phyloP scores from a whole-genome alignment of 148 eudicot species.

The Rhododendron molle region DNA sequence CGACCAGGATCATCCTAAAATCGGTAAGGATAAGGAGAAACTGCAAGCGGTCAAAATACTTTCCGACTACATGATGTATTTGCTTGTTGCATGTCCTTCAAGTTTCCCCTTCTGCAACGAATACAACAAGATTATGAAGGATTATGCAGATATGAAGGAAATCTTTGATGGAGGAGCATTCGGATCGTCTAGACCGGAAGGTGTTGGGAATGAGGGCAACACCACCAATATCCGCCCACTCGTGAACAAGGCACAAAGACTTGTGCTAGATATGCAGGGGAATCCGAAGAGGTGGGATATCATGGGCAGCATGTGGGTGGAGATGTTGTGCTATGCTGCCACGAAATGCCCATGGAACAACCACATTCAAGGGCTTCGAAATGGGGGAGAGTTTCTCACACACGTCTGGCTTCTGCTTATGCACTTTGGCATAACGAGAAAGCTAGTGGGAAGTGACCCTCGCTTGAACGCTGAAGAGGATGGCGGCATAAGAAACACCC shows the following conservation, averaged over 20 bases:
- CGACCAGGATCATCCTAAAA: background rate
- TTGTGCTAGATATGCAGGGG: background rate
- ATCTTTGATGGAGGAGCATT: background rate
- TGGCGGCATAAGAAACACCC: too few species aligned
- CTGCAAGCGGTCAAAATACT: background rate
- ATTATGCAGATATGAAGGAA: background rate
- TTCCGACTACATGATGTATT: slow-evolving; percentile 5
- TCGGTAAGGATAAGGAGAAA: background rate
- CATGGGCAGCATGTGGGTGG: background rate
- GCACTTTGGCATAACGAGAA: background rate
- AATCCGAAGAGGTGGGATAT: background rate
- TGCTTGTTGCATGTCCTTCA: background rate
- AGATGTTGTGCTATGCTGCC: background rate
- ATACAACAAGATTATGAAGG: background rate
- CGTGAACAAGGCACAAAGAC: background rate
- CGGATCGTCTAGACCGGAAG: background rate
- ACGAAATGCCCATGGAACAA: background rate
- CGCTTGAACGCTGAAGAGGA: background rate
- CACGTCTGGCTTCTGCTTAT: background rate
- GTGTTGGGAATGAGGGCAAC: too few species aligned
- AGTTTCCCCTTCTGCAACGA: background rate
- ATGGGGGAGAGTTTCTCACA: background rate
- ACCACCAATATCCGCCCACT: background rate
- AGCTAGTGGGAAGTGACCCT: background rate
- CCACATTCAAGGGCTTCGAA: background rate